These are phyloP conservation scores for Fusarium setosum DNA, from an alignment of 2,329 filamentous ascomycete species.

Conservation along the genomic window DNA sequence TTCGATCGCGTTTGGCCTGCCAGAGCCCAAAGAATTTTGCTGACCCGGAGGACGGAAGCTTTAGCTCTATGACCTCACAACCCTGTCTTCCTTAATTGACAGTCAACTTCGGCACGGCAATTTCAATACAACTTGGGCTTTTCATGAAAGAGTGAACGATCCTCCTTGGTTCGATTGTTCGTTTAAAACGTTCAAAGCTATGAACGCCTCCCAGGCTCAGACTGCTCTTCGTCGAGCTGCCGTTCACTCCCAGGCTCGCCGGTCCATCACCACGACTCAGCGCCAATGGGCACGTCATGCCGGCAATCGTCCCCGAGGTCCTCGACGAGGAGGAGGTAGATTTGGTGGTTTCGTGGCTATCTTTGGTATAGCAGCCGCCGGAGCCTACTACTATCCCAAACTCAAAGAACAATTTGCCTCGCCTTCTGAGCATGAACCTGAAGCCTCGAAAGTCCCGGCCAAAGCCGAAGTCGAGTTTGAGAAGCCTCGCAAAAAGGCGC, in stretches of 20 bases:
- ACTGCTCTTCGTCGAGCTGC: conserved; percentile 44
- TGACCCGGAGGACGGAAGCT: conserved; percentile 32
- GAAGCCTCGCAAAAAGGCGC: conserved; percentile 66
- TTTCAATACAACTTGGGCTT: conserved; percentile 7
- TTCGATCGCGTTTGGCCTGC: conserved; percentile 20
- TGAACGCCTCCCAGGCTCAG: conserved; percentile 47
- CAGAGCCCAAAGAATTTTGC: conserved; percentile 43
- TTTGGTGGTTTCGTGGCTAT: conserved; percentile 47
- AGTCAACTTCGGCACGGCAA: conserved; percentile 19
- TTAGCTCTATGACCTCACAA: conserved; percentile 44
- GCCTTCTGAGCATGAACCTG: conserved; percentile 24
- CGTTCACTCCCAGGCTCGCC: conserved; percentile 38
- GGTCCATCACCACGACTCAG: conserved; percentile 30
- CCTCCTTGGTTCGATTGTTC: conserved; percentile 8
- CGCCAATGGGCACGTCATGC: conserved; percentile 47
- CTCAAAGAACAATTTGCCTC: conserved; percentile 45
- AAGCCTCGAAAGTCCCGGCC: conserved; percentile 22
- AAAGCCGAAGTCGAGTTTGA: conserved; percentile 75
- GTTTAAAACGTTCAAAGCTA: conserved; percentile 25
- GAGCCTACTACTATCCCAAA: conserved; percentile 52
- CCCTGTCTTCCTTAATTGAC: conserved; percentile 14
- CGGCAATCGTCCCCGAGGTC: conserved; percentile 36
- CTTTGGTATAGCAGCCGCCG: conserved; percentile 53
- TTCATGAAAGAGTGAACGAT: neutral
- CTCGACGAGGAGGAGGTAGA: conserved; percentile 42